Base-by-base conservation (phyloP, 148 eudicot genomes). In the Camellia granthamiana region DNA sequence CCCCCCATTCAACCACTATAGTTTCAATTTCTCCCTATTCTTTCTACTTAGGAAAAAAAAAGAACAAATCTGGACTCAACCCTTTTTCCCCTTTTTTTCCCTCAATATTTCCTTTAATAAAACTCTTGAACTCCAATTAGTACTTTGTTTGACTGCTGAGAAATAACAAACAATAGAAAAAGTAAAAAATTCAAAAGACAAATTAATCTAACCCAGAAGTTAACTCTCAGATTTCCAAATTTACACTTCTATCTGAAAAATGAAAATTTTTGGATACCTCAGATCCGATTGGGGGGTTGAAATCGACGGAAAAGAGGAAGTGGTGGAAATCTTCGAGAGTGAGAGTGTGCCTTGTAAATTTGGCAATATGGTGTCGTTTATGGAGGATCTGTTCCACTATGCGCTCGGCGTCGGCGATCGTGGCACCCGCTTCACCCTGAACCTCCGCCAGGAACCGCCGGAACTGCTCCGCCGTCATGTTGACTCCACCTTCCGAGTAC, bases 251-350 rank as follows among this genome's bases (percentile, higher is more conserved):
- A 49, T 51, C 18, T 10, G 30, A 49, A 23, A 16, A 15, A 71
- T 46, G 38, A 14, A 7, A n/a, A 11, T 12, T 30, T 30, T 30
- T 30, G 38, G 5, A 8, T 84, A 94, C 98, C 87, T 86, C 78
- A 63, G 92, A 74, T 21, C 63, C 63, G 65, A 89, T 86, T 3
- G 97, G 92, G 13, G 97, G 90, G 55, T 94, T 94, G 30, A 92
- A 91, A 52, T 91, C 92, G 79, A 76, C 78, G 0, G 89, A 87
- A 83, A 90, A 94, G 54, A 94, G 86, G 78, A 49, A 90, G 38
- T 85, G 84, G 70, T 90, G 90, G 76, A 94, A 94, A 80, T 94
- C 98, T 0, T 94, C 98, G 30, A 94, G 84, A 42, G 90, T 81
- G n/a, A 94, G 87, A 63, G 83, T 62, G 49, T 71, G 82, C 62